These are phyloP conservation scores for Cornus suecica DNA, from an alignment of 148 eudicot species.

Conservation along the genomic window DNA sequence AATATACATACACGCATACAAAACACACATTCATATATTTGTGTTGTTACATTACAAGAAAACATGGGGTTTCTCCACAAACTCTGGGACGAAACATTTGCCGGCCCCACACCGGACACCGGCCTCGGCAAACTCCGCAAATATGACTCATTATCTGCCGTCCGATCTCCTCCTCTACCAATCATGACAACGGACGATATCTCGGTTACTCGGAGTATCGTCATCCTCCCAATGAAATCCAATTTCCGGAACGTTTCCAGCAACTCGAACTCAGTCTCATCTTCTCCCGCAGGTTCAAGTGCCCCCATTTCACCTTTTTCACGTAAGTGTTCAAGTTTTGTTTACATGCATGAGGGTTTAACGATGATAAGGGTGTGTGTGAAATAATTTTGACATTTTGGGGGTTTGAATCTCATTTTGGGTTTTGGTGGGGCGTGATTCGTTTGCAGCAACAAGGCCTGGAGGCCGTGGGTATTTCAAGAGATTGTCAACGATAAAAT, in stretches of 20 bases:
- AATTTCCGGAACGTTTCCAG: constrained; percentile 8
- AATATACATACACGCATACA: too few species aligned
- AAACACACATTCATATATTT: neutral
- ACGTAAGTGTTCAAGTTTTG: constrained; percentile 26
- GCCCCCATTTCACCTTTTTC: constrained; percentile 52
- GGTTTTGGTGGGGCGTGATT: neutral
- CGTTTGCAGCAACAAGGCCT: constrained; percentile 32
- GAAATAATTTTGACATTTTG: neutral
- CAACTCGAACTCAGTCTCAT: constrained; percentile 32
- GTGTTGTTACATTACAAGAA: constrained; percentile 28
- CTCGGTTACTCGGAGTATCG: constrained; percentile 42
- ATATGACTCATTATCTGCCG: constrained; percentile 50
- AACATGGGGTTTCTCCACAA: constrained; percentile 68
- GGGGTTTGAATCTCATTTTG: neutral
- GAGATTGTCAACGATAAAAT: constrained; percentile 43
- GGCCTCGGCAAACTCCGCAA: constrained; percentile 56
- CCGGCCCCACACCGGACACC: constrained; percentile 64
- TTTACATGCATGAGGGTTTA: neutral
- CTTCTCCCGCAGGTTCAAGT: constrained; percentile 45
- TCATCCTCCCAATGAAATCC: constrained; percentile 27
- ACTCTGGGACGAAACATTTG: constrained; percentile 81
- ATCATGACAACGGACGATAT: neutral
- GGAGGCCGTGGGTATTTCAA: constrained; percentile 31
- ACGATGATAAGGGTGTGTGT: neutral
- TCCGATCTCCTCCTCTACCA: constrained; percentile 24